Conservation (phyloP, 352 stramenopile species). For the Thalassiosira delicatula region DNA sequence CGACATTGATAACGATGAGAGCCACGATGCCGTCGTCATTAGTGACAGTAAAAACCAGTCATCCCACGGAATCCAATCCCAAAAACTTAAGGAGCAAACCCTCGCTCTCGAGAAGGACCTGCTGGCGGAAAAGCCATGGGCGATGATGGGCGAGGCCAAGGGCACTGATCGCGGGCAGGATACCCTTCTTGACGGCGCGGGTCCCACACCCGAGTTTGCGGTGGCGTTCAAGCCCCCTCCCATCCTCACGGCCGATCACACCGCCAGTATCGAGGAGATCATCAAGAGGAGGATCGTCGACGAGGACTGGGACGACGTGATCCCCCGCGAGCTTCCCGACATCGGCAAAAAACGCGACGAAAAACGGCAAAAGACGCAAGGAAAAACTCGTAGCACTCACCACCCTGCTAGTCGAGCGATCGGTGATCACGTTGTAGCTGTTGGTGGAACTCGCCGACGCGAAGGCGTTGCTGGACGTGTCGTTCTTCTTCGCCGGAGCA, state of each 20-base stretch:
- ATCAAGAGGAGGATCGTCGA: slow-evolving; percentile 94
- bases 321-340: slow-evolving; percentile 90
- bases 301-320: slow-evolving; percentile 94
- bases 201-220: slow-evolving; percentile 92
- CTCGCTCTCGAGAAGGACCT: slow-evolving; percentile 83
- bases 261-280: slow-evolving; percentile 90
- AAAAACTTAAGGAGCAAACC: slow-evolving; percentile 72
- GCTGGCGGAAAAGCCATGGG: slow-evolving; percentile 92
- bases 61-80: slow-evolving; percentile 39
- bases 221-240: slow-evolving; percentile 89
- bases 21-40: slow-evolving; percentile 78
- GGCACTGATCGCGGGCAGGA: slow-evolving; percentile 89
- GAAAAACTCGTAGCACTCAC: too few relatives aligned
- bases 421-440: slow-evolving; percentile 79
- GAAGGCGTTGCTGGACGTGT: slow-evolving; percentile 76
- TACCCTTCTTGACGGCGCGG: slow-evolving; percentile 93
- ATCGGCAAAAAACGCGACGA: slow-evolving; percentile 71
- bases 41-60: slow-evolving; percentile 58
- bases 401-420: slow-evolving; percentile 71
- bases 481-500: not conserved
- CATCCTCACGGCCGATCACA: slow-evolving; percentile 92
- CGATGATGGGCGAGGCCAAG: slow-evolving; percentile 91
- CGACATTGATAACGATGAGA: slow-evolving; percentile 26
- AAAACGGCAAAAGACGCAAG: too few relatives aligned
- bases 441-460: slow-evolving; percentile 71